phyloP scores from a whole-genome alignment of 768 basidiomycete genomes.

The Rubroboletus pulcherrimus region DNA sequence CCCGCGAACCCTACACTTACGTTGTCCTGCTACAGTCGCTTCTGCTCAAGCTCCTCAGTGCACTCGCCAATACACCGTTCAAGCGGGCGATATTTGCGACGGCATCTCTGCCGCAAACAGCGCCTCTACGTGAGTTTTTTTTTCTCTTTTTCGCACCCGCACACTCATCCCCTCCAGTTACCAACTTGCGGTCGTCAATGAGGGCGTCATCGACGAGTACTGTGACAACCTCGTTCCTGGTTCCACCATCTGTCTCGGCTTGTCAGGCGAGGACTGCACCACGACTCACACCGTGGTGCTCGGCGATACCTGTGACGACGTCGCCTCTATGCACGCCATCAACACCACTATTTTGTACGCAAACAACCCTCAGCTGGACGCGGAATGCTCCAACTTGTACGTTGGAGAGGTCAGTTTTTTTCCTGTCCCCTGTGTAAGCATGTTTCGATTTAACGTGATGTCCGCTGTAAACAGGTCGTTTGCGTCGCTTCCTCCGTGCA shows the following conservation, averaged over 20 bases:
- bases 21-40: slow-evolving; percentile 14
- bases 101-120: slow-evolving; percentile 60
- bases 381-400: slow-evolving; percentile 62
- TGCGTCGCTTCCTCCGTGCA: slow-evolving; percentile 42
- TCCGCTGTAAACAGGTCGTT: slow-evolving; percentile 39
- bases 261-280: slow-evolving; percentile 55
- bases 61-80: slow-evolving; percentile 57
- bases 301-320: slow-evolving; percentile 57
- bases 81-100: slow-evolving; percentile 65
- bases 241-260: slow-evolving; percentile 58
- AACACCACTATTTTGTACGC: slow-evolving; percentile 49
- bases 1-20: slow-evolving; percentile 1
- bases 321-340: slow-evolving; percentile 39
- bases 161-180: slow-evolving; percentile 42
- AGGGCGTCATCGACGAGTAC: slow-evolving; percentile 40
- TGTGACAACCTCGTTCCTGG: slow-evolving; percentile 61
- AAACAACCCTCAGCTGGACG: slow-evolving; percentile 75
- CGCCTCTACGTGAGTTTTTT: slow-evolving; percentile 55
- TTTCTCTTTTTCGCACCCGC: not conserved
- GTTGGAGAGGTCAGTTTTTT: slow-evolving; percentile 59
- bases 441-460: not conserved
- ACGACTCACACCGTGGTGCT: slow-evolving; percentile 52
- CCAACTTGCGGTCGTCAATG: slow-evolving; percentile 68
- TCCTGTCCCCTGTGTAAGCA: not conserved
- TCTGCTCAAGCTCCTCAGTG: slow-evolving; percentile 35